phyloP scores from a whole-genome alignment of 371 early-diverging fungal species.

The Apophysomyces ossiformis region DNA sequence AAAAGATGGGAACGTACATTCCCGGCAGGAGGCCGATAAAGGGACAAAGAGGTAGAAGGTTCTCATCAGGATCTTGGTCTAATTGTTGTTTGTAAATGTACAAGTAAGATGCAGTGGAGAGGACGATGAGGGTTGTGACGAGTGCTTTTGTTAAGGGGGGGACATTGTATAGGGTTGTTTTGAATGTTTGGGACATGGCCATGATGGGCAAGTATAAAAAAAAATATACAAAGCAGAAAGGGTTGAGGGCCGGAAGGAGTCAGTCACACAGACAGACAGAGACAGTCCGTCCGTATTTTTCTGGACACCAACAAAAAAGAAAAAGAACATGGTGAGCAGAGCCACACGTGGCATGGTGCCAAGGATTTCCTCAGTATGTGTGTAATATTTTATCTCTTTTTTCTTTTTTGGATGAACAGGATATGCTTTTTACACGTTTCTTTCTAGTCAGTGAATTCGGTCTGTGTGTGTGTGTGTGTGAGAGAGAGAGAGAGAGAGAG shows the following conservation, averaged over 20 bases:
- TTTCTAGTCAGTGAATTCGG: too few relatives aligned
- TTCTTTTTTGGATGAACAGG: not conserved
- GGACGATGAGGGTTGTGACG: conserved; percentile 30
- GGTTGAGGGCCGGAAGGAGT: not conserved
- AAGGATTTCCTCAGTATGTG: conserved; percentile 6
- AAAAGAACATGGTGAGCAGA: not conserved
- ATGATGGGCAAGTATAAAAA: conserved; percentile 7
- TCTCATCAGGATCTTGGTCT: conserved; percentile 25
- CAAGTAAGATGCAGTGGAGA: conserved; percentile 33
- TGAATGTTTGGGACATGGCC: conserved; percentile 19
- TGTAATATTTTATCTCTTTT: conserved; percentile 8
- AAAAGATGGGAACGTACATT: conserved; percentile 32
- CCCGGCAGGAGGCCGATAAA: conserved; percentile 54
- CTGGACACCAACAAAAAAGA: not conserved
- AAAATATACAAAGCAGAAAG: not conserved
- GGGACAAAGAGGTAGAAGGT: conserved; percentile 31
- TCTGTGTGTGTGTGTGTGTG: too few relatives aligned
- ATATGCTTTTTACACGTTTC: too few relatives aligned
- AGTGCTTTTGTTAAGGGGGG: conserved; percentile 49
- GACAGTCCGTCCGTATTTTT: too few relatives aligned
- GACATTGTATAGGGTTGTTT: conserved; percentile 39
- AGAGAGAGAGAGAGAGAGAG: too few relatives aligned
- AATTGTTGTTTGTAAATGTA: conserved; percentile 34
- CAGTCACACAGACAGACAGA: too few relatives aligned
- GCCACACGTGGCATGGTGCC: conserved; percentile 9